phyloP scores from a whole-genome alignment of 345 rosid species.

The Rhodamnia rubescens region DNA sequence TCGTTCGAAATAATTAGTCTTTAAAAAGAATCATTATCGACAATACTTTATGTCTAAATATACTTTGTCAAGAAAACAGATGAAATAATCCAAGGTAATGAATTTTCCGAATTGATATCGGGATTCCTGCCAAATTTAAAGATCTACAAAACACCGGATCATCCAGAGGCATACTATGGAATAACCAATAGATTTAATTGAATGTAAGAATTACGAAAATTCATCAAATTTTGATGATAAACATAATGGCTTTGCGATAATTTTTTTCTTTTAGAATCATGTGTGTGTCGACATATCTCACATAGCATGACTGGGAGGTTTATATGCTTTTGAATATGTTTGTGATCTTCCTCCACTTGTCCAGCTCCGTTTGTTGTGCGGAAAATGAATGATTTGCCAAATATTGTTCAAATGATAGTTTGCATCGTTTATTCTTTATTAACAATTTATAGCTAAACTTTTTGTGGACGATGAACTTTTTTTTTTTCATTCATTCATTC shows the following conservation, averaged over 20 bases:
- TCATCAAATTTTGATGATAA: background rate
- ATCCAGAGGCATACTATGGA: background rate
- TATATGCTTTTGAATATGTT: background rate
- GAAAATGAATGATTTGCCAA: too few species aligned
- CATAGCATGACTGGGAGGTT: background rate
- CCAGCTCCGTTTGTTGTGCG: too few species aligned
- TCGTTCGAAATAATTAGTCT: too few species aligned
- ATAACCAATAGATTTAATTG: background rate
- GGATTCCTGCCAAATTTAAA: background rate
- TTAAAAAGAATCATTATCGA: too few species aligned
- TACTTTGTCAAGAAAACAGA: background rate
- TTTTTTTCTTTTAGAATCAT: background rate
- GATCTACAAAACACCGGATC: background rate
- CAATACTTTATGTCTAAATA: too few species aligned
- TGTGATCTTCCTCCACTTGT: background rate
- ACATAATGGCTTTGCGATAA: background rate
- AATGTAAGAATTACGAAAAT: background rate
- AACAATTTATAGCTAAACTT: too few species aligned
- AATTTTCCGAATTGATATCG: background rate
- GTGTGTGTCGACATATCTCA: background rate
- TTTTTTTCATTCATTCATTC: too few species aligned
- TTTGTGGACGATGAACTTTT: too few species aligned
- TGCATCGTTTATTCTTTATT: too few species aligned
- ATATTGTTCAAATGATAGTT: too few species aligned
- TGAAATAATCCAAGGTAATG: background rate